Evolutionary conservation across 352 stramenopile species (phyloP).

Genomic region (Aphanomyces invadans): DNA sequence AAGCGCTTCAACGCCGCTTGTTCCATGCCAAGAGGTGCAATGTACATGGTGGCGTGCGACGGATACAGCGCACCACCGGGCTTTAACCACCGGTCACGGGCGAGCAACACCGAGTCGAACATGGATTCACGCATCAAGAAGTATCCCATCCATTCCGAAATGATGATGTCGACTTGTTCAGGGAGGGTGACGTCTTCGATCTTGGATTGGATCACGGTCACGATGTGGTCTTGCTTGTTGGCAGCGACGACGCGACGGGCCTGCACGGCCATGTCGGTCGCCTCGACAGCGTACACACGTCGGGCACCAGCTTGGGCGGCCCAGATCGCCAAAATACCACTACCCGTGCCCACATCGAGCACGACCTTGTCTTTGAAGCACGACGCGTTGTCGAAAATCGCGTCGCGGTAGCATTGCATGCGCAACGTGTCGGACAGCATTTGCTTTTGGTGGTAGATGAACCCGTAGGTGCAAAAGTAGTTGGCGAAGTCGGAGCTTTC

Average conservation of each 20-base stretch:
- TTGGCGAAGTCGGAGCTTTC: constrained; percentile 82
- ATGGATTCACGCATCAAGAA: constrained; percentile 99
- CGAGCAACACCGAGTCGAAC: constrained; percentile 97
- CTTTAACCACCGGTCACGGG: constrained; percentile 96
- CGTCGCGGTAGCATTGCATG: constrained; percentile 97
- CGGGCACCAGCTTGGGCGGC: constrained; percentile 96
- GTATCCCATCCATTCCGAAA: constrained; percentile 99
- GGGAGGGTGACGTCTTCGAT: constrained; percentile 97
- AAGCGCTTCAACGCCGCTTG: constrained; percentile 82
- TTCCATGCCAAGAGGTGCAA: constrained; percentile 95
- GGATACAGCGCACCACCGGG: constrained; percentile 97
- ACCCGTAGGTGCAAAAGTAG: constrained; percentile 88
- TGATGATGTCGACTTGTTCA: constrained; percentile 99
- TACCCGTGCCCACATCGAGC: constrained; percentile 98
- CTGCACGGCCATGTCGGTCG: constrained; percentile 97
- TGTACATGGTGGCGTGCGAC: constrained; percentile 96
- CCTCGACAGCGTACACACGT: constrained; percentile 97
- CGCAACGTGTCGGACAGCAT: constrained; percentile 99
- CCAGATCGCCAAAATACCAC: constrained; percentile 98
- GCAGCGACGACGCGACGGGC: constrained; percentile 92
- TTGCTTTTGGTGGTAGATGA: constrained; percentile 93
- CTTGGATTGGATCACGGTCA: constrained; percentile 98
- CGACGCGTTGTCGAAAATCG: constrained; percentile 96
- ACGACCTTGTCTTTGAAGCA: constrained; percentile 99
- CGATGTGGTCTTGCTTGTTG: constrained; percentile 94